Evolutionary conservation across 1,139 yeast genomes (phyloP).

Genomic region (Suhomyces kunorum): DNA sequence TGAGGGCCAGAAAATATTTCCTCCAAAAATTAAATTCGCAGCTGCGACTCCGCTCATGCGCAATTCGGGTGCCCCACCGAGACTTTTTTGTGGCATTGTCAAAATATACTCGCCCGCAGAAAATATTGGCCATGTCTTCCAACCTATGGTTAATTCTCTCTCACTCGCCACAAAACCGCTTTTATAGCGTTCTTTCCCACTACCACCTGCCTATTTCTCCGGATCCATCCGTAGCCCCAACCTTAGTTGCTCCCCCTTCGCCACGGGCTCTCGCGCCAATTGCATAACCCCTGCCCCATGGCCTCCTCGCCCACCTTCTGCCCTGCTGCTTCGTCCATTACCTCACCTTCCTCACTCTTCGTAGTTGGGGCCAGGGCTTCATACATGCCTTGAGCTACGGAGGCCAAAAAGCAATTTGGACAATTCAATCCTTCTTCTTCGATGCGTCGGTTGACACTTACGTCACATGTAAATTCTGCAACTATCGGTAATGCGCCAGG

Average conservation of each 20-base stretch:
- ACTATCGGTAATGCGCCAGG: background rate
- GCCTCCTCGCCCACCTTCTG: background rate
- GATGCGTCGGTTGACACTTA: slow-evolving; percentile 5
- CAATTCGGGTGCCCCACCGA: background rate
- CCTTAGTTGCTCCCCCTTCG: background rate
- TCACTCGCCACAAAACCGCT: background rate
- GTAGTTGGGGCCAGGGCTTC: slow-evolving; percentile 1
- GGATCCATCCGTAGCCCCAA: background rate
- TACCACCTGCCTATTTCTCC: background rate
- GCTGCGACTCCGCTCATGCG: background rate
- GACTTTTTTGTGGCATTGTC: background rate
- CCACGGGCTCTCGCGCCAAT: background rate
- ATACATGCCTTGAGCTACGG: background rate
- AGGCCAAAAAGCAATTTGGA: slow-evolving; percentile 2
- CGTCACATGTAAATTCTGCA: slow-evolving; percentile 7
- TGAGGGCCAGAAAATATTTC: slow-evolving; percentile 2
- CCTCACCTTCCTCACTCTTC: background rate
- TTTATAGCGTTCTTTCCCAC: background rate
- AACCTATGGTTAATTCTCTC: background rate
- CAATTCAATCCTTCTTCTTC: slow-evolving; percentile 8
- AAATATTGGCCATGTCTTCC: background rate
- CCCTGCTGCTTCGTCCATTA: background rate
- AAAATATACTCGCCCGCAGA: background rate
- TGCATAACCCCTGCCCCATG: background rate
- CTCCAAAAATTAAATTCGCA: background rate